Base-by-base conservation (phyloP, 2,329 filamentous ascomycete genomes). In the Thelonectria olida region DNA sequence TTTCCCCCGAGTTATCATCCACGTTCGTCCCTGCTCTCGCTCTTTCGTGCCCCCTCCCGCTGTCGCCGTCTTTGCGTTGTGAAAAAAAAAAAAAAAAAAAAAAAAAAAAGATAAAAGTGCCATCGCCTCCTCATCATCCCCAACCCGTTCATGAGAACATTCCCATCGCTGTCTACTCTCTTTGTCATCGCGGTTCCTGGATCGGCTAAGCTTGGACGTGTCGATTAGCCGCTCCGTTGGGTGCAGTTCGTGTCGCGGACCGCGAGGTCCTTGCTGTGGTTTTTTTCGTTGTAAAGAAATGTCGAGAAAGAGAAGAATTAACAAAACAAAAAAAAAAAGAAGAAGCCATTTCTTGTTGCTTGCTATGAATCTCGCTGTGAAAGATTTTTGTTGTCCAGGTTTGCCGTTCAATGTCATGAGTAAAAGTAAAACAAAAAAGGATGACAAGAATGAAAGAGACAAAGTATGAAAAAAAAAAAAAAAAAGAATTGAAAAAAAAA, bases 261-360 rank as follows among this genome's bases (percentile, higher is more conserved):
- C 68, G 66, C 31, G 64, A 61, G 66, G 69, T 60, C 66, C 53
- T 51, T 62, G 51, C 60, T 39, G 42, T 51, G 20, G 44, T 53
- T 39, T 27, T 38, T 45, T 23, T 45, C 49, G 53, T 54, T 67
- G 39, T 54, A 48, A 49, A 31, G 34, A 54, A 53, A 51, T 38
- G 23, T 25, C 25, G 48, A 51, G 48, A 51, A 48, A 17, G 19
- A 22, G 48, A 9, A 23, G n/a, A n/a, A 38, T 36, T 15, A 22
- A 38, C 12, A 12, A 51, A 51, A 51, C 31, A 22, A 22, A 17
- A 23, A 17, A 25, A 45, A 25, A 45, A 22, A 45, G 10, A 15
- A 27, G 25, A 42, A 31, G 28, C 28, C 28, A 13, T 31, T 31
- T 7, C 28, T 31, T 31, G 28, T 31, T 31, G 28, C 9, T 15